Percentiles rank a stretch among this genome's conserved stretches.
These are phyloP conservation scores for Magnolia sinica DNA, from an alignment of 164 flowering plant genomes.

Conservation along the genomic window DNA sequence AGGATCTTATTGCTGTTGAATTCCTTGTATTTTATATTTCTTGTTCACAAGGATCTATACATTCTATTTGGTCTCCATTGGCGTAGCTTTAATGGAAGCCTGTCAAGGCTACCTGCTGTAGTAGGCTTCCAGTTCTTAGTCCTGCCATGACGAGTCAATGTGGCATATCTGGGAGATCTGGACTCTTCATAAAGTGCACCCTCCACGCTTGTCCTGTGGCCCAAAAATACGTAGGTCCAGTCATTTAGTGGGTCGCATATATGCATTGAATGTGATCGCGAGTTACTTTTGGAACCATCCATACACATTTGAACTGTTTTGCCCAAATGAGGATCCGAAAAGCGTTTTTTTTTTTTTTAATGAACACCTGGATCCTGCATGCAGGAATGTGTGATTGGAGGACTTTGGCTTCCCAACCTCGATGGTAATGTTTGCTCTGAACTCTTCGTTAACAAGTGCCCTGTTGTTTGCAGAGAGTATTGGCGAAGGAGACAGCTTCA, in stretches of 20 bases:
- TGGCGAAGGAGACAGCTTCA: constrained; percentile 88
- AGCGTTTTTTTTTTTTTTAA: no score
- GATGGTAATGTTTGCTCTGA: not conserved
- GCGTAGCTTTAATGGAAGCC: not conserved
- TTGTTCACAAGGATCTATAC: not conserved
- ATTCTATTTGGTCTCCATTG: not conserved
- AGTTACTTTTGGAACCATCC: not conserved
- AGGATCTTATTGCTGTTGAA: not conserved
- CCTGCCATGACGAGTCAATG: no score
- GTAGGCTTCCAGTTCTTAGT: not conserved
- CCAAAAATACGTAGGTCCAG: not conserved
- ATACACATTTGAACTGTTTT: not conserved
- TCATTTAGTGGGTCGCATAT: not conserved
- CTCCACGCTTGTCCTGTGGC: not conserved
- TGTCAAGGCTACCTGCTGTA: not conserved
- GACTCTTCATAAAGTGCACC: not conserved
- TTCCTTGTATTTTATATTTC: not conserved
- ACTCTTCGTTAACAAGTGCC: not conserved
- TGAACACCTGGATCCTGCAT: not conserved
- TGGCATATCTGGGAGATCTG: no score
- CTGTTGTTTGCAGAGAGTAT: constrained; percentile 51
- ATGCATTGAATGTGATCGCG: not conserved
- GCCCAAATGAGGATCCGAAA: no score
- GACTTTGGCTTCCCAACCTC: not conserved
- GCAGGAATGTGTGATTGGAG: not conserved